These are phyloP conservation scores for Arctium minus DNA, from an alignment of 129 eudicot genomes.

Conservation along the genomic window DNA sequence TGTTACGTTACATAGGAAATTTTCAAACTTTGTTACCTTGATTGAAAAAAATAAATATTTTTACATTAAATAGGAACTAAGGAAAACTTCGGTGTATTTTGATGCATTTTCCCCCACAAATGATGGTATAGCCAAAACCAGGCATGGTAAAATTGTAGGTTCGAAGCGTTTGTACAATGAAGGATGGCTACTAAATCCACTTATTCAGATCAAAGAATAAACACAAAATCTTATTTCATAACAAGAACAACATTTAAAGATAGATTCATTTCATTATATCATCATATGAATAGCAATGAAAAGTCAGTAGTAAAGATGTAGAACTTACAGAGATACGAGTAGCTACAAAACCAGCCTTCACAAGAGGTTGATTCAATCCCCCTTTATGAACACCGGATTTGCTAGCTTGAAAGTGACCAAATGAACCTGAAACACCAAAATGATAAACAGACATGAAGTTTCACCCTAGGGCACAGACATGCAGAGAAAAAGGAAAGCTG, in stretches of 20 bases:
- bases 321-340: conserved; percentile 86
- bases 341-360: conserved; percentile 95
- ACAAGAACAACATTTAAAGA: background rate
- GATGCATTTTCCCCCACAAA: no score
- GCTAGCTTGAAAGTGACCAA: conserved; percentile 99
- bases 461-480: no score
- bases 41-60: no score
- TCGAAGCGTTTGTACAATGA: no score
- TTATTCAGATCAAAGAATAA: background rate
- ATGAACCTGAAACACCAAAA: conserved; percentile 65
- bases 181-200: no score
- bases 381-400: conserved; percentile 95
- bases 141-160: no score
- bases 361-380: conserved; percentile 65
- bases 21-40: no score
- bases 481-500: no score
- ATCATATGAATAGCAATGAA: background rate
- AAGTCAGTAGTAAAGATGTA: background rate
- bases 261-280: background rate
- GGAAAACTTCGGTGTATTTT: no score
- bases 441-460: background rate
- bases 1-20: no score
- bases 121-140: no score
- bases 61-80: no score
- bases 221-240: background rate